phyloP scores from a whole-genome alignment of 345 rosid genomes.

The Diplotaxis tenuifolia region DNA sequence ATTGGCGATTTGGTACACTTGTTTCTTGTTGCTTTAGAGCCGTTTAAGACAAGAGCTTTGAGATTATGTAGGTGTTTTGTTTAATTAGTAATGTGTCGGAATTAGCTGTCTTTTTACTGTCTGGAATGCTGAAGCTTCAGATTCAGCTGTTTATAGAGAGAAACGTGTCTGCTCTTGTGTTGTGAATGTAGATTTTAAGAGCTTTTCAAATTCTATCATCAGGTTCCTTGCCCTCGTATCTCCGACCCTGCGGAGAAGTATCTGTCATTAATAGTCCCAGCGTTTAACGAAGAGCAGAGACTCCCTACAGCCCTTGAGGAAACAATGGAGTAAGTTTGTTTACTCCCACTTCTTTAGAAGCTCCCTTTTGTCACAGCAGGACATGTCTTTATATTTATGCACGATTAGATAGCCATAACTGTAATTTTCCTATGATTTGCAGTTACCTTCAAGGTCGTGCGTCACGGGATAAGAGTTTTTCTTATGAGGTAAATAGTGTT shows the following conservation, averaged over 20 bases:
- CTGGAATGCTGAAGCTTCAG: neutral
- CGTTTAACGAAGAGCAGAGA: constrained; percentile 85
- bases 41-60: neutral
- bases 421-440: constrained; percentile 34
- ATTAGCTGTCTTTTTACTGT: neutral
- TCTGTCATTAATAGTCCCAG: constrained; percentile 82
- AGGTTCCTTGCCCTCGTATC: constrained; percentile 71
- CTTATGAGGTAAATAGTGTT: constrained; percentile 71
- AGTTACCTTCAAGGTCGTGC: constrained; percentile 87
- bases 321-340: constrained; percentile 67
- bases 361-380: neutral
- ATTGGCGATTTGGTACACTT: neutral
- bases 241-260: constrained; percentile 79
- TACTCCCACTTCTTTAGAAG: neutral
- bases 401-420: constrained; percentile 1
- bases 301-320: constrained; percentile 91
- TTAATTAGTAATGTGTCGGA: neutral
- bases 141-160: neutral
- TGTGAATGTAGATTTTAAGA: neutral
- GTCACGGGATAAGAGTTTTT: constrained; percentile 72
- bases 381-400: neutral
- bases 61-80: neutral
- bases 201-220: constrained; percentile 16
- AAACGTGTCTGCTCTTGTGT: neutral
- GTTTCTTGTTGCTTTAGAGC: neutral